phyloP scores from a whole-genome alignment of 2,329 filamentous ascomycete species.

The Diaporthe vaccinii region DNA sequence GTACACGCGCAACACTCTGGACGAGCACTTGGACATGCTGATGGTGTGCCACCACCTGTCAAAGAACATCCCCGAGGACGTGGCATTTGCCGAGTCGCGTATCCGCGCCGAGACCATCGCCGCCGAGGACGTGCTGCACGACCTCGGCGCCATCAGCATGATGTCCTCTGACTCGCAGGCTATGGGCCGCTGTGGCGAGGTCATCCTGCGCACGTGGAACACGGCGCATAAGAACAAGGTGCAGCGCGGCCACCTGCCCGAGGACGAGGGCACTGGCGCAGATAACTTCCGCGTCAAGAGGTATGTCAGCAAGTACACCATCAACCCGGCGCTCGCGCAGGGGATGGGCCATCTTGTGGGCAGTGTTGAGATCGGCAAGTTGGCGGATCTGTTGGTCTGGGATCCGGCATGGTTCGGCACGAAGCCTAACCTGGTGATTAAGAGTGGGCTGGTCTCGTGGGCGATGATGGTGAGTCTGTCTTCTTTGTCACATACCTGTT shows the following conservation, averaged over 20 bases:
- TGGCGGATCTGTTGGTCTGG: conserved; percentile 93
- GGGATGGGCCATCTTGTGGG: conserved; percentile 91
- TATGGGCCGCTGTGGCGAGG: conserved; percentile 96
- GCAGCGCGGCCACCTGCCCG: conserved; percentile 80
- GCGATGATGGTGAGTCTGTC: conserved; percentile 79
- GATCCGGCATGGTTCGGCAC: conserved; percentile 86
- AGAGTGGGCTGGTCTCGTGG: conserved; percentile 88
- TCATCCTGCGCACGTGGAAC: conserved; percentile 94
- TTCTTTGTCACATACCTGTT: conserved; percentile 5
- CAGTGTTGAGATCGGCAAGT: conserved; percentile 88
- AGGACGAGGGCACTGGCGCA: conserved; percentile 83
- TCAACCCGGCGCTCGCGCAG: conserved; percentile 93
- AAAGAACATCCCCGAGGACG: conserved; percentile 93
- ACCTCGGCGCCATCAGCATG: conserved; percentile 96
- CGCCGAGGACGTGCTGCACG: conserved; percentile 95
- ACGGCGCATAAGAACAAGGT: conserved; percentile 97
- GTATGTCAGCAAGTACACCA: conserved; percentile 95
- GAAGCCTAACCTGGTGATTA: conserved; percentile 85
- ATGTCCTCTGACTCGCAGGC: conserved; percentile 96
- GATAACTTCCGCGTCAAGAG: conserved; percentile 95
- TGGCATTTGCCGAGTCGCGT: conserved; percentile 93
- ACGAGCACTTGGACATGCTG: conserved; percentile 97
- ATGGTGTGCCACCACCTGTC: conserved; percentile 98
- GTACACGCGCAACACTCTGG: conserved; percentile 91
- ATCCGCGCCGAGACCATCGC: conserved; percentile 97